Evolutionary conservation across 768 basidiomycete genomes (phyloP).

Genomic region (Clavaria fumosa): DNA sequence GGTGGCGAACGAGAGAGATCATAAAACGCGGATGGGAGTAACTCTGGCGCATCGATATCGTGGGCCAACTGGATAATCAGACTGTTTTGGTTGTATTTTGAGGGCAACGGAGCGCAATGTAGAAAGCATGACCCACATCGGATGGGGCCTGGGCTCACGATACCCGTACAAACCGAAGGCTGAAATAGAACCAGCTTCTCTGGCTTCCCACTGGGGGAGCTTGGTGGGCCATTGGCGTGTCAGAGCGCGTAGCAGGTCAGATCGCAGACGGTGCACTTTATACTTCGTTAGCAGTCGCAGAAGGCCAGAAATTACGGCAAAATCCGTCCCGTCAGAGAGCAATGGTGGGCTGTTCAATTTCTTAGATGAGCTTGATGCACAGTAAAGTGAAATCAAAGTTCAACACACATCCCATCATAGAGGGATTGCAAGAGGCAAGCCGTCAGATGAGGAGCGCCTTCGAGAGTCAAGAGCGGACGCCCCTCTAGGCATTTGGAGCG

Average conservation of each 20-base stretch:
- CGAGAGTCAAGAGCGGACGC: slow-evolving; percentile 35
- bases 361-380: not conserved
- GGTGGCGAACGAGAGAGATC: slow-evolving; percentile 58
- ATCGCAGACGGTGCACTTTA: slow-evolving; percentile 39
- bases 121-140: slow-evolving; percentile 42
- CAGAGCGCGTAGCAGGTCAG: slow-evolving; percentile 39
- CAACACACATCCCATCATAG: slow-evolving; percentile 55
- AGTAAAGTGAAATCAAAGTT: not conserved
- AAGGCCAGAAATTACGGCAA: slow-evolving; percentile 37
- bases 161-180: slow-evolving; percentile 38
- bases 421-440: slow-evolving; percentile 43
- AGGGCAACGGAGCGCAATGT: slow-evolving; percentile 6
- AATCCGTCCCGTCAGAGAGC: slow-evolving; percentile 33
- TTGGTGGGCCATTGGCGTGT: slow-evolving; percentile 41
- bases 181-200: slow-evolving; percentile 44
- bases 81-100: slow-evolving; percentile 20
- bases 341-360: slow-evolving; percentile 25
- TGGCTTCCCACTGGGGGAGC: slow-evolving; percentile 49
- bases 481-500: slow-evolving; percentile 32
- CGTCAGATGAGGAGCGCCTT: slow-evolving; percentile 42
- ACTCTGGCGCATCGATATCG: slow-evolving; percentile 34
- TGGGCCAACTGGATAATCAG: slow-evolving; percentile 47
- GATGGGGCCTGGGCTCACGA: slow-evolving; percentile 43
- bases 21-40: slow-evolving; percentile 66
- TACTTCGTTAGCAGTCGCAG: slow-evolving; percentile 53